Evolutionary conservation across 164 flowering plant genomes (phyloP).

Genomic region (Chimonanthus salicifolius): DNA sequence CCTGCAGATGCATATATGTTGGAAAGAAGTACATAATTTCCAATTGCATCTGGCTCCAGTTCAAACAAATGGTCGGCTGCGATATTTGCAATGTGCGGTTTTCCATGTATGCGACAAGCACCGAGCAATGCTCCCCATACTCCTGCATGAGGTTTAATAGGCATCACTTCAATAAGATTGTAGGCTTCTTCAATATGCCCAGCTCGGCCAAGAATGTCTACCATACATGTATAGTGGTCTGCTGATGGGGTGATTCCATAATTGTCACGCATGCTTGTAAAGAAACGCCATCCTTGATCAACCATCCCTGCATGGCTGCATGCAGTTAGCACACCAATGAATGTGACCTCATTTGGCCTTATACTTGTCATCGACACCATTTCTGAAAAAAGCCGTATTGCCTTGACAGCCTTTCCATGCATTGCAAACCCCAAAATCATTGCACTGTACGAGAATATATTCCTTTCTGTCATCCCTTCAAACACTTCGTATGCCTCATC

Average conservation of each 20-base stretch:
- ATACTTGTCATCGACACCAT: slow-evolving; percentile 16
- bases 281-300: slow-evolving; percentile 16
- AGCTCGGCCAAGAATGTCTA: slow-evolving; percentile 26
- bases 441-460: slow-evolving; percentile 21
- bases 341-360: slow-evolving; percentile 22
- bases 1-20: slow-evolving; percentile 24
- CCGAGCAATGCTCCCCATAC: slow-evolving; percentile 33
- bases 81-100: slow-evolving; percentile 20
- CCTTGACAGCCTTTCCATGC: slow-evolving; percentile 21
- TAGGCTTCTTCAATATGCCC: slow-evolving; percentile 26
- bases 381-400: slow-evolving; percentile 16
- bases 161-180: slow-evolving; percentile 17
- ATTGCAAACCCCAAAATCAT: slow-evolving; percentile 28
- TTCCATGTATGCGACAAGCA: slow-evolving; percentile 25
- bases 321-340: slow-evolving; percentile 27
- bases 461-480: slow-evolving; percentile 13
- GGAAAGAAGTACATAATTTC: slow-evolving; percentile 19
- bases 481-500: slow-evolving; percentile 21
- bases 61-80: slow-evolving; percentile 23
- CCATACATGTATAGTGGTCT: slow-evolving; percentile 28
- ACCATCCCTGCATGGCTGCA: slow-evolving; percentile 29
- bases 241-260: slow-evolving; percentile 18
- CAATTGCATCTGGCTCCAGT: slow-evolving; percentile 22
- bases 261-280: slow-evolving; percentile 17
- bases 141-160: slow-evolving; percentile 20